These are phyloP conservation scores for Oryza punctata DNA, from an alignment of 176 grass and related monocot species.

Conservation along the genomic window DNA sequence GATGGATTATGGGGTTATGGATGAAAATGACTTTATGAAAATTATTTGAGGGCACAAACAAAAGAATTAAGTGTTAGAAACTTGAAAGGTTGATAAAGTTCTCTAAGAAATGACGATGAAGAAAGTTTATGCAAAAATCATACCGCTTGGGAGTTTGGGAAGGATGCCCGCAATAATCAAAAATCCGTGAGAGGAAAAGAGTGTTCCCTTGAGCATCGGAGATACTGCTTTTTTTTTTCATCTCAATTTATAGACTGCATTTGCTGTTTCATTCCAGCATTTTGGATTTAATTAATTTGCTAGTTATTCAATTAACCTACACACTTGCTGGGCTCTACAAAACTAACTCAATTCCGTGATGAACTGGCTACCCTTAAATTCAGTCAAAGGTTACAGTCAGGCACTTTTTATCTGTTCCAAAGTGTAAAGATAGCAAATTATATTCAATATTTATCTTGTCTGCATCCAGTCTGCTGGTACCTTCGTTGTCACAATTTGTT, in stretches of 20 bases:
- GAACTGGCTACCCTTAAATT: not conserved
- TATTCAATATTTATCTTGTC: not conserved
- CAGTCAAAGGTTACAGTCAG: not conserved
- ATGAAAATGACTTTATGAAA: no score
- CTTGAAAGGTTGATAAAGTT: no score
- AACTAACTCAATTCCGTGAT: not conserved
- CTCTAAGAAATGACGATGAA: no score
- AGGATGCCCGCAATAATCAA: no score
- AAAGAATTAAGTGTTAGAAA: no score
- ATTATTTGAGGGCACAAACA: no score
- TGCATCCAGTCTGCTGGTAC: not conserved
- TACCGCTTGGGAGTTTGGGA: no score
- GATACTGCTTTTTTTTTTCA: not conserved
- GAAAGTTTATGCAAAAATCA: not conserved
- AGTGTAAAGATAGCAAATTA: not conserved
- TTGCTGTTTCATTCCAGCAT: not conserved
- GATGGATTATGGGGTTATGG: no score
- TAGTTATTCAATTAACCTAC: not conserved
- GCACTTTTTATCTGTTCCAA: not conserved
- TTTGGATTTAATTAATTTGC: not conserved
- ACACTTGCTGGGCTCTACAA: not conserved
- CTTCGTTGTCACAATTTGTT: constrained; percentile 15
- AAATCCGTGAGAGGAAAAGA: no score
- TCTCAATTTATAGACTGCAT: not conserved
- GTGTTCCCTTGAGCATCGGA: not conserved